Conservation (phyloP, 2,329 filamentous ascomycete species). For the Hirsutella thompsonii region DNA sequence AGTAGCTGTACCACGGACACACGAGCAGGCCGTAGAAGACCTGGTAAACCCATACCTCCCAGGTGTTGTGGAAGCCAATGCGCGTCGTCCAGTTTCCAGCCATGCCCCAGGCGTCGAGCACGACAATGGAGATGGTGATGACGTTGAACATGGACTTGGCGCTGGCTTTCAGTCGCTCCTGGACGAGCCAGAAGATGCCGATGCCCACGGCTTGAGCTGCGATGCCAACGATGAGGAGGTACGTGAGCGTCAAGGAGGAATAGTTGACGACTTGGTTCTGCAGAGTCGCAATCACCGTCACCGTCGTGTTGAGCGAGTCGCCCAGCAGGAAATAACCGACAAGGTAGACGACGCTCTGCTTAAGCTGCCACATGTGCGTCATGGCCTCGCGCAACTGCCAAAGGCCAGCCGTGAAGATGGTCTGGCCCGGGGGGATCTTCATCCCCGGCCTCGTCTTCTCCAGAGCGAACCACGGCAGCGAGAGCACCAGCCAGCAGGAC, state of each 20-base stretch:
- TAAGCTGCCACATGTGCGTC: conserved; percentile 48
- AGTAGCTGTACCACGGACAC: conserved; percentile 59
- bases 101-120: conserved; percentile 40
- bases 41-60: conserved; percentile 33
- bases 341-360: conserved; percentile 53
- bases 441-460: conserved; percentile 52
- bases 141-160: conserved; percentile 59
- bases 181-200: conserved; percentile 46
- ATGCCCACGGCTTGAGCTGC: conserved; percentile 50
- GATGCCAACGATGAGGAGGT: conserved; percentile 54
- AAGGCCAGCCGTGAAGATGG: conserved; percentile 44
- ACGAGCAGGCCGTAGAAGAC: conserved; percentile 52
- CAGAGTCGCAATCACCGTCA: conserved; percentile 52
- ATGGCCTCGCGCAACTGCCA: conserved; percentile 48
- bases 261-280: conserved; percentile 54
- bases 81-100: conserved; percentile 30
- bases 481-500: conserved; percentile 49
- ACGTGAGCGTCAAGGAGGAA: conserved; percentile 51
- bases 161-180: conserved; percentile 43
- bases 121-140: conserved; percentile 46
- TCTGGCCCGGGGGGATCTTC: conserved; percentile 21
- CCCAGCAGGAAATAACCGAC: conserved; percentile 55
- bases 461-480: conserved; percentile 53
- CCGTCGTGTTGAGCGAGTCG: conserved; percentile 58
- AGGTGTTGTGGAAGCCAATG: conserved; percentile 31